phyloP scores from a whole-genome alignment of 768 basidiomycete species.

The Suillus occidentalis region DNA sequence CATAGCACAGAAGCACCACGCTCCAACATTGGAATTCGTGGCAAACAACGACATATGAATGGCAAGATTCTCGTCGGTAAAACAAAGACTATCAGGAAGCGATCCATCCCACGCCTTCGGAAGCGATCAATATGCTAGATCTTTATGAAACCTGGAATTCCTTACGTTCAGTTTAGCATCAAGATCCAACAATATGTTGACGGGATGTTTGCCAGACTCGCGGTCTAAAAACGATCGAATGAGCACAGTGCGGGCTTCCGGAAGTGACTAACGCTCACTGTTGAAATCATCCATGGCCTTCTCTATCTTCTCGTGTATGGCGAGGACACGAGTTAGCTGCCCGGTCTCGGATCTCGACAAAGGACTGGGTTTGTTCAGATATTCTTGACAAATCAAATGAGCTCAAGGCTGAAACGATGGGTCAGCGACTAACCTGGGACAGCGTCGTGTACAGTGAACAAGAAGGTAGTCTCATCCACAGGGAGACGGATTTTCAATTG shows the following conservation, averaged over 20 bases:
- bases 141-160: conserved; percentile 9
- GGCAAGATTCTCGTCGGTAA: conserved; percentile 65
- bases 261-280: conserved; percentile 35
- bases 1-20: conserved; percentile 80
- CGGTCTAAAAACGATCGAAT: conserved; percentile 30
- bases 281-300: conserved; percentile 50
- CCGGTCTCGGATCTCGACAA: conserved; percentile 63
- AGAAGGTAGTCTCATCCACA: conserved; percentile 81
- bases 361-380: conserved; percentile 62
- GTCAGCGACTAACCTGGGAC: conserved; percentile 27
- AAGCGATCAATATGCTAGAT: conserved; percentile 11
- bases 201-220: conserved; percentile 28
- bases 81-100: conserved; percentile 71
- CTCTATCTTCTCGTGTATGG: conserved; percentile 64
- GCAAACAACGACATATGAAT: conserved; percentile 78
- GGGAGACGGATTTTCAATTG: conserved; percentile 67
- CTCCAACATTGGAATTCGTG: conserved; percentile 73
- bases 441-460: conserved; percentile 52
- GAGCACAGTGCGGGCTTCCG: conserved; percentile 13
- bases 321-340: conserved; percentile 68
- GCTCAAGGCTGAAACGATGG: conserved; percentile 1
- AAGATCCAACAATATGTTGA: conserved; percentile 41
- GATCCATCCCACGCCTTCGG: conserved; percentile 61
- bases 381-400: conserved; percentile 47
- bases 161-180: conserved; percentile 42